Base-by-base conservation (phyloP, 2,329 filamentous ascomycete species). In the Daldinia eschscholtzii region DNA sequence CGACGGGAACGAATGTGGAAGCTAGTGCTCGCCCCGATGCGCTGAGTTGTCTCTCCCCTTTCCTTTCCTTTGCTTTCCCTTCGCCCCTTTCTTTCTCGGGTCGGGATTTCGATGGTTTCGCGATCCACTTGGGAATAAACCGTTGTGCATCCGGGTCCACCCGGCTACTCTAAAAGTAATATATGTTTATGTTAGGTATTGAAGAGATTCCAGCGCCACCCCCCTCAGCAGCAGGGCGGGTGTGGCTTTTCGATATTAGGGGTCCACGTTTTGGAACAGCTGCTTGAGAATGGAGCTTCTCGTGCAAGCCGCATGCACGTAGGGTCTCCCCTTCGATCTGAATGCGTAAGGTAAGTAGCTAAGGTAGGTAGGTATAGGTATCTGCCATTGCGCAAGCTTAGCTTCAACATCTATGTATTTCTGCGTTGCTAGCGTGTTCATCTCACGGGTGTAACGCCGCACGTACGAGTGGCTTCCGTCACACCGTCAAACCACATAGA, bases 401-500 rank as follows among this genome's bases (percentile, higher is more conserved):
- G 20, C 20, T 23, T 23, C 20, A 23, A 23, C 20, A 23, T 23
- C 13, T 30, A 55, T 55, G 5, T 15, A 30, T 55, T 37, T 37
- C 9, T 55, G 33, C 52, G 33, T 23, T 20, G 52, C 52, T 35
- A 20, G 30, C 52, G 30, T 55, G 52, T 55, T 60, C 13, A 44
- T 59, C 50, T 55, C 52, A 48, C 52, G 52, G 23, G 23, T 60
- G 62, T 52, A 59, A 57, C 60, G 30, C 52, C 33, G 53, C 55
- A 39, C 23, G 10, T 26, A 58, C 39, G 53, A 33, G 44, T 41
- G 28, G 52, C 15, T 60, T 7, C 50, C 55, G 59, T 66, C 42
- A 33, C 33, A 65, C 67, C 20, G 67, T 70, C 15, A 61, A 67
- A 70, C 67, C n/a, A 48, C 64, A 67, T 66, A 58, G 56, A 64